These are phyloP conservation scores for Macadamia tetraphylla DNA, from an alignment of 164 flowering plant genomes.

Conservation along the genomic window DNA sequence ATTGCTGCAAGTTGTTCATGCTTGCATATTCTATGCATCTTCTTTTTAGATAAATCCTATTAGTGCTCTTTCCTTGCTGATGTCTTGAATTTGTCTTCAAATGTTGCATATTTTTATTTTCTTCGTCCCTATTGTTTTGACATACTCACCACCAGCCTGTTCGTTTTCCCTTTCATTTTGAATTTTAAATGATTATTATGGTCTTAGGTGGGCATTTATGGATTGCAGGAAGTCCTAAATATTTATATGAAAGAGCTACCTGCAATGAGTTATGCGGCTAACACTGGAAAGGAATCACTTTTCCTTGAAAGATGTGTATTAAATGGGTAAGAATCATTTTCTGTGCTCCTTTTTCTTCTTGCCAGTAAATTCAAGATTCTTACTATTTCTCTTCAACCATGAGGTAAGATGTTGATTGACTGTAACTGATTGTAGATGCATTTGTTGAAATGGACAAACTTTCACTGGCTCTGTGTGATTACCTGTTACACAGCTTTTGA, in stretches of 20 bases:
- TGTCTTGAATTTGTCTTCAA: no score
- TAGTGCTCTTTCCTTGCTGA: no score
- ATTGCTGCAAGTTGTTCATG: background rate
- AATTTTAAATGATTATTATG: background rate
- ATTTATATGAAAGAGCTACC: slow-evolving; percentile 72
- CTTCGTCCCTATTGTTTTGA: background rate
- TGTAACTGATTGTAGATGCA: background rate
- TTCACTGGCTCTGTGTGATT: background rate
- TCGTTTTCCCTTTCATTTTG: no score
- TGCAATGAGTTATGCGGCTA: slow-evolving; percentile 81
- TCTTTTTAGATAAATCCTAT: background rate
- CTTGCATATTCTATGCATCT: background rate
- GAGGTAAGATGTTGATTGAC: background rate
- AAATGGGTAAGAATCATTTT: slow-evolving; percentile 47
- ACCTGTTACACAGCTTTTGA: background rate
- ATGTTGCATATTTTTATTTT: background rate
- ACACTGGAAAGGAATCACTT: slow-evolving; percentile 76
- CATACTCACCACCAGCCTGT: background rate
- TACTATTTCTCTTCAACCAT: background rate
- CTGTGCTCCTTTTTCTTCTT: background rate
- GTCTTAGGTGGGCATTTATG: slow-evolving; percentile 1
- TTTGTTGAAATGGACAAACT: background rate
- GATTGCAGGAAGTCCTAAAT: slow-evolving; percentile 53
- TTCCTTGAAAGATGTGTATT: slow-evolving; percentile 84
- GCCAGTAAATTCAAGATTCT: background rate